These are phyloP conservation scores for Leccinum arenicola DNA, from an alignment of 768 basidiomycete genomes.

Conservation along the genomic window DNA sequence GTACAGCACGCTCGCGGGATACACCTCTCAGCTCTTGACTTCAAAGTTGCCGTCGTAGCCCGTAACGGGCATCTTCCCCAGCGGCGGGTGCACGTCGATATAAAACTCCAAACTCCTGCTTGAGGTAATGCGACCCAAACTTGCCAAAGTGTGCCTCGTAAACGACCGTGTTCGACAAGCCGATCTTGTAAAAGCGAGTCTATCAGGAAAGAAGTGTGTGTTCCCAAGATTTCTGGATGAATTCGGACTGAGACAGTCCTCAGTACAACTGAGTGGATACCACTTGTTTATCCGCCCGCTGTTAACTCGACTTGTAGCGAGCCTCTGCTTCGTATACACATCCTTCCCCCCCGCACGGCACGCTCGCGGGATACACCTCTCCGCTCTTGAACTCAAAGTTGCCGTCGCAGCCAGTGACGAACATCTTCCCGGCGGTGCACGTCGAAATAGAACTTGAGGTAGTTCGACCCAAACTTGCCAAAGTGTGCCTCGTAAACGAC, in stretches of 20 bases:
- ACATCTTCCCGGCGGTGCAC: slow-evolving; percentile 52
- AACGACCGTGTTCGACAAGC: slow-evolving; percentile 79
- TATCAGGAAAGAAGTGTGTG: slow-evolving; percentile 91
- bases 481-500: slow-evolving; percentile 99
- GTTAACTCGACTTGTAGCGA: too few relatives aligned
- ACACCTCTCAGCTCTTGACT: slow-evolving; percentile 87
- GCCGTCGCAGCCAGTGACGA: slow-evolving; percentile 79
- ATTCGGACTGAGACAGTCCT: too few relatives aligned
- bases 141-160: slow-evolving; percentile 99
- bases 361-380: slow-evolving; percentile 71
- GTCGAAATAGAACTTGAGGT: slow-evolving; percentile 69
- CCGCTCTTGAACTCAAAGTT: slow-evolving; percentile 94
- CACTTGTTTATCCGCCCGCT: too few relatives aligned
- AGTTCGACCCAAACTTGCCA: slow-evolving; percentile 94
- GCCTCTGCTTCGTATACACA: too few relatives aligned
- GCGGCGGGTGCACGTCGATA: slow-evolving; percentile 97
- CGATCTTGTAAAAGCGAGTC: slow-evolving; percentile 93
- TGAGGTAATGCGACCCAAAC: slow-evolving; percentile 97
- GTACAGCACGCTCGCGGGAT: slow-evolving; percentile 84
- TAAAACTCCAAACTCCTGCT: slow-evolving; percentile 83
- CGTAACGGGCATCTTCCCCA: slow-evolving; percentile 97
- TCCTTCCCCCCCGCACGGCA: slow-evolving; percentile 50
- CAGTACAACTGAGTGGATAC: too few relatives aligned
- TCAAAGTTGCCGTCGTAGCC: slow-evolving; percentile 93
- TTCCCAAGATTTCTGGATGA: slow-evolving; percentile 38